Evolutionary conservation across 139 green algal genomes (phyloP).

Genomic region (Chlamydomonas incerta): DNA sequence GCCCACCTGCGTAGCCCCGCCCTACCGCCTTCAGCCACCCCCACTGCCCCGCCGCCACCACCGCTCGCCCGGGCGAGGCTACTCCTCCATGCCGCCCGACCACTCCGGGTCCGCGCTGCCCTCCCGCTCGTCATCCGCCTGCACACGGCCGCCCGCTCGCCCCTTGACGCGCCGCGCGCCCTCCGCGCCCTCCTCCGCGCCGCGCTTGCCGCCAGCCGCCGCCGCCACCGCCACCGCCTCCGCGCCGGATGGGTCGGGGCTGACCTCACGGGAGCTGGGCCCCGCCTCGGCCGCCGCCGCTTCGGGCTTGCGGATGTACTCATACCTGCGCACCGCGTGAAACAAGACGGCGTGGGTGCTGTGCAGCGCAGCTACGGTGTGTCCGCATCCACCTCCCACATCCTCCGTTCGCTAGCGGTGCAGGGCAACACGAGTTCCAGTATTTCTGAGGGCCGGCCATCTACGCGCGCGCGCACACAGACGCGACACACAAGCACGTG

Average conservation of each 20-base stretch:
- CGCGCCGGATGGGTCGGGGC: not conserved
- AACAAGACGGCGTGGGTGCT: no score
- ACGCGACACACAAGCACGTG: not conserved
- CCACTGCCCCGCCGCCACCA: no score
- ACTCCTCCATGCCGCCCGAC: constrained; percentile 1
- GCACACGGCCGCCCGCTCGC: not conserved
- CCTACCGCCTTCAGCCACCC: no score
- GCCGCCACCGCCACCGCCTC: not conserved
- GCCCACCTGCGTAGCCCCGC: no score
- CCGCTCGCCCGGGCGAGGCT: no score
- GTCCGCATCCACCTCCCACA: not conserved
- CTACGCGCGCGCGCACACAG: not conserved
- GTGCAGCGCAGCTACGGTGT: no score
- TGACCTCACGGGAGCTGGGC: constrained; percentile 5
- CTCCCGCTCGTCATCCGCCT: not conserved
- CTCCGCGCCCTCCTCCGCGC: not conserved
- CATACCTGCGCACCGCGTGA: constrained; percentile 25
- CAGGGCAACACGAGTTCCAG: not conserved
- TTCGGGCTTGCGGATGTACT: constrained; percentile 18
- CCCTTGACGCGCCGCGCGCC: not conserved
- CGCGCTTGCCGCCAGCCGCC: not conserved
- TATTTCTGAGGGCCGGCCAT: no score
- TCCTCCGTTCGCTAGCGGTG: no score
- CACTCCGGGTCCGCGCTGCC: not conserved
- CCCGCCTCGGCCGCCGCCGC: not conserved